Base-by-base conservation (phyloP, 129 eudicot genomes). In the carrot (Daucus carota) region DNA sequence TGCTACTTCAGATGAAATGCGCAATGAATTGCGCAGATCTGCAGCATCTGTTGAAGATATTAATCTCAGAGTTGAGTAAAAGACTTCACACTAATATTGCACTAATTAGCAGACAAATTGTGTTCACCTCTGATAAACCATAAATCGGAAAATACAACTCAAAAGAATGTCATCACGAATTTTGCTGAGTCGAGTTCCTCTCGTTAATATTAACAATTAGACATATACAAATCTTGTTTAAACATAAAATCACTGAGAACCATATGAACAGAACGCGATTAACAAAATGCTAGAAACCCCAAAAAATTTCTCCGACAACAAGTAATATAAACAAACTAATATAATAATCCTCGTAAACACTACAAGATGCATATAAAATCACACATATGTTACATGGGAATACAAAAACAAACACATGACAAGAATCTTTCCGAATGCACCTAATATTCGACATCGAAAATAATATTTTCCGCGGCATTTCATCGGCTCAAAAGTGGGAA, bases 1-100 rank as follows among this genome's bases (percentile, higher is more conserved):
- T 70, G 97, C 97, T 44, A 83, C 86, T 59, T 87, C 97, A 20
- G 92, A 90, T 75, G 87, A 93, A 77, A 82, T 96, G 75, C 87
- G 84, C 18, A 86, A 67, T 75, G 87, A 93, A 77, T 81, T 96
- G 75, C 87, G 84, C 18, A 86, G 60, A 60, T 86, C 89, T 59
- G 79, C 86, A 15, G 71, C 91, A 46, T 45, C 81, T 12, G 72
- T 71, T 22, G 78, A 80, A 43, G 87, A 83, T 46, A 80, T 79
- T 22, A 42, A 67, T 60, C 67, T 80, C 74, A 77, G 79, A 80
- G 81, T 1, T 15, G 28, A 52, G 60, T 80, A 1, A 9, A 78
- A 85, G 48, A 70, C 38, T 60, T 82, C 89, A 31, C 69, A 70
- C 45, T 83, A 78, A 68, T 45, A 66, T 16, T 5, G n/a, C n/a